Percentiles rank a stretch among this genome's conserved stretches.
Conservation (phyloP, 139 green algal species). For the Dunaliella primolecta region DNA sequence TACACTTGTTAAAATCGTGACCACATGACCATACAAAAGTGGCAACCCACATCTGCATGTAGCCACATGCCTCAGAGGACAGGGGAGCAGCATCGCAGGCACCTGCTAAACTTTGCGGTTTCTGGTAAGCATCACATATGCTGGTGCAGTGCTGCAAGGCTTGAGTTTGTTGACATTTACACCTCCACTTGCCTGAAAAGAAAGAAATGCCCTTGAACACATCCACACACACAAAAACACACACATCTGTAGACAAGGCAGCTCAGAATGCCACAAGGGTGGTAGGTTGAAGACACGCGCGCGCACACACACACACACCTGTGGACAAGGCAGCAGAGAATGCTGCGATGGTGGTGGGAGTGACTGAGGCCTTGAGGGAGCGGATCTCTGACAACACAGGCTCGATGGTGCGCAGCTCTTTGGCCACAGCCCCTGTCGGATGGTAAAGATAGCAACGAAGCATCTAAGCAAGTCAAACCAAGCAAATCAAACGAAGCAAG, state of each 20-base stretch:
- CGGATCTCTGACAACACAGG: slow-evolving; percentile 9
- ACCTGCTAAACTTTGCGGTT: too few relatives aligned
- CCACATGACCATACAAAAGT: too few relatives aligned
- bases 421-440: neutral
- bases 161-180: too few relatives aligned
- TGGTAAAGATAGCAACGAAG: too few relatives aligned
- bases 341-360: neutral
- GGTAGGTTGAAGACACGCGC: neutral
- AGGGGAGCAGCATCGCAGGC: too few relatives aligned
- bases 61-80: too few relatives aligned
- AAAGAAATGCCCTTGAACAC: neutral
- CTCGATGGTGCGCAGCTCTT: slow-evolving; percentile 5
- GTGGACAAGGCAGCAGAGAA: neutral
- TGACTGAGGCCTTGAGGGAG: slow-evolving; percentile 5
- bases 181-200: neutral
- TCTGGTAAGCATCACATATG: too few relatives aligned
- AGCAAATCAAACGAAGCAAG: too few relatives aligned
- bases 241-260: neutral
- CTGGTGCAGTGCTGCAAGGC: too few relatives aligned
- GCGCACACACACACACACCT: neutral
- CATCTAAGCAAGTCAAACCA: too few relatives aligned
- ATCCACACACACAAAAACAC: neutral
- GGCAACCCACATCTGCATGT: too few relatives aligned
- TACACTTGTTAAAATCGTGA: too few relatives aligned
- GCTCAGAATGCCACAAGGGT: neutral